phyloP scores from a whole-genome alignment of 257 asterid species.

The Jasminum sambac region DNA sequence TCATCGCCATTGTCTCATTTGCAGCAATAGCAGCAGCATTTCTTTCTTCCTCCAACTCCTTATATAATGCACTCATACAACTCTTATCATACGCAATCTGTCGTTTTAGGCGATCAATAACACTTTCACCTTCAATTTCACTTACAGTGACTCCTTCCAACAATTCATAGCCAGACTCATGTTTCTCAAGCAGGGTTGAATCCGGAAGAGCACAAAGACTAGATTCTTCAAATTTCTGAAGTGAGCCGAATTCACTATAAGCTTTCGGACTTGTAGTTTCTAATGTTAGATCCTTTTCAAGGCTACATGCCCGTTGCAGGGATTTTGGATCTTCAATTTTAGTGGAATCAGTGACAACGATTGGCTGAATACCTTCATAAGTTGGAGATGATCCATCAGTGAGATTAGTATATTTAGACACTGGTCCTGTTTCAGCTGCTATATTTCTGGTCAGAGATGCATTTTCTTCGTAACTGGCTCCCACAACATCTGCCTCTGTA shows the following conservation, averaged over 20 bases:
- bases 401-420: conserved; percentile 19
- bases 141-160: conserved; percentile 36
- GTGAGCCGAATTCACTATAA: conserved; percentile 20
- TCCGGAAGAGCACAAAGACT: conserved; percentile 31
- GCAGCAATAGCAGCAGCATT: conserved; percentile 81
- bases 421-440: conserved; percentile 25
- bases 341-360: conserved; percentile 26
- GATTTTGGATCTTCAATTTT: conserved; percentile 26
- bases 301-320: conserved; percentile 22
- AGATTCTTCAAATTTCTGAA: conserved; percentile 31
- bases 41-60: conserved; percentile 88
- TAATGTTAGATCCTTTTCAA: conserved; percentile 19
- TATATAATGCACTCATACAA: conserved; percentile 52
- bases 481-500: conserved; percentile 33
- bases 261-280: conserved; percentile 16
- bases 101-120: conserved; percentile 46
- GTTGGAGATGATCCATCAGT: conserved; percentile 17
- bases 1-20: conserved; percentile 91
- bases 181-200: conserved; percentile 34
- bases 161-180: conserved; percentile 37
- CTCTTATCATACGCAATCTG: conserved; percentile 55
- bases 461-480: conserved; percentile 23
- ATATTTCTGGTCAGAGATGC: conserved; percentile 25
- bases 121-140: conserved; percentile 60
- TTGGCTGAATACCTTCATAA: conserved; percentile 17